Percentiles rank a stretch among this genome's conserved stretches.
phyloP scores from a whole-genome alignment of 1,284 basidiomycete species.

The Phaffia rhodozyma region DNA sequence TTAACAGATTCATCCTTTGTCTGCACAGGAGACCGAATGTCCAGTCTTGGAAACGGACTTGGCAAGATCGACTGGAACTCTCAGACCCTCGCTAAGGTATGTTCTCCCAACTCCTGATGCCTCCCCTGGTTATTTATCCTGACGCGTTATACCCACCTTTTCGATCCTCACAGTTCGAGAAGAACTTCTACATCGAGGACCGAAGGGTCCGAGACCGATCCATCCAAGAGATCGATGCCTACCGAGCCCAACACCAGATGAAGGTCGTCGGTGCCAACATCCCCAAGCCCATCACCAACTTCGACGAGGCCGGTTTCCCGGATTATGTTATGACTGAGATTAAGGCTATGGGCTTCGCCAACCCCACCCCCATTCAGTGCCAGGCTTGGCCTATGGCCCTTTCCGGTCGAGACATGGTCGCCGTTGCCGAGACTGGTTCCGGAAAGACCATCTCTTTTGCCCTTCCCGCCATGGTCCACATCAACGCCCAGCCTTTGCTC shows the following conservation, averaged over 20 bases:
- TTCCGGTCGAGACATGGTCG: slow-evolving; percentile 84
- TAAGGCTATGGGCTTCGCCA: slow-evolving; percentile 77
- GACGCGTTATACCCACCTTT: not conserved
- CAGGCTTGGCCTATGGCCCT: slow-evolving; percentile 98
- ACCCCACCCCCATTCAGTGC: slow-evolving; percentile 90
- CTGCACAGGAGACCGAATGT: slow-evolving; percentile 61
- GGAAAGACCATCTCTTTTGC: slow-evolving; percentile 98
- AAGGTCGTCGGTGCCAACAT: slow-evolving; percentile 80
- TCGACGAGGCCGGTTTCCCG: slow-evolving; percentile 91
- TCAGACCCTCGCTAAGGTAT: slow-evolving; percentile 51
- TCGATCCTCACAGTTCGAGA: slow-evolving; percentile 34
- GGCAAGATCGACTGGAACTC: slow-evolving; percentile 73
- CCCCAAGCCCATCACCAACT: slow-evolving; percentile 79
- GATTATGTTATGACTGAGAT: slow-evolving; percentile 92
- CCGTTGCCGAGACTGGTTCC: slow-evolving; percentile 92
- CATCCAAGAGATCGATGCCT: slow-evolving; percentile 80
- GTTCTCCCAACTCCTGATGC: not conserved
- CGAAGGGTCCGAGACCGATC: slow-evolving; percentile 64
- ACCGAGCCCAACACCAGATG: slow-evolving; percentile 75
- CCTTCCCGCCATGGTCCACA: slow-evolving; percentile 70
- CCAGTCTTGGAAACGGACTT: slow-evolving; percentile 68
- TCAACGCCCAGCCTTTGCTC: slow-evolving; percentile 82
- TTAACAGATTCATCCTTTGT: slow-evolving; percentile 18
- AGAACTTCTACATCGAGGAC: slow-evolving; percentile 97
- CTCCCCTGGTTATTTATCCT: not conserved